Evolutionary conservation across 1,139 yeast species (phyloP).

Genomic region (Candida tetrigidarum): DNA sequence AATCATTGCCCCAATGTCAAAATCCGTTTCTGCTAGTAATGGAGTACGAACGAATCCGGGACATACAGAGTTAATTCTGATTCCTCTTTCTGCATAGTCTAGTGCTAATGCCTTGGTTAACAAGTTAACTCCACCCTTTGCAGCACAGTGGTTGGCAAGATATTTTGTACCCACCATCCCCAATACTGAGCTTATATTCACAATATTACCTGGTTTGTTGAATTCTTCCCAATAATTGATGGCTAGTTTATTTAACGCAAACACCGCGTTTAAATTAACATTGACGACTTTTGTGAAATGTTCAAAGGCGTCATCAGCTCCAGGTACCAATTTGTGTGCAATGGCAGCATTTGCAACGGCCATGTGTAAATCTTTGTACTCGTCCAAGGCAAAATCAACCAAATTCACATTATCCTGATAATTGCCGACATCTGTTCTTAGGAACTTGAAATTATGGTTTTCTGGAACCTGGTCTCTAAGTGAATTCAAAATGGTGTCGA

Average conservation of each 20-base stretch:
- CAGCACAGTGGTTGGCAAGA: slow-evolving; percentile 37
- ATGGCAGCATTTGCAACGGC: slow-evolving; percentile 92
- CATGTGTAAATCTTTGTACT: slow-evolving; percentile 70
- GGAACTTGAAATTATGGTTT: slow-evolving; percentile 15
- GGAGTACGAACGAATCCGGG: slow-evolving; percentile 35
- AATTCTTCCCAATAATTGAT: slow-evolving; percentile 75
- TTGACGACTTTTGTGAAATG: slow-evolving; percentile 69
- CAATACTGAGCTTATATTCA: slow-evolving; percentile 61
- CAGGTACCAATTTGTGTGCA: slow-evolving; percentile 76
- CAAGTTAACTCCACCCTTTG: slow-evolving; percentile 20
- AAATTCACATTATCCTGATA: slow-evolving; percentile 36
- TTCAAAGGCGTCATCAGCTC: slow-evolving; percentile 50
- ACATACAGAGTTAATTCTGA: slow-evolving; percentile 21
- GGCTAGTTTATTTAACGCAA: slow-evolving; percentile 69
- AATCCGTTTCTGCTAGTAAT: slow-evolving; percentile 22
- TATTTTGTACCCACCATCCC: slow-evolving; percentile 54
- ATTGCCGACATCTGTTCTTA: slow-evolving; percentile 51
- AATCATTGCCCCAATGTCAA: slow-evolving; percentile 25
- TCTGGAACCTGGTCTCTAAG: slow-evolving; percentile 13
- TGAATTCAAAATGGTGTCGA: slow-evolving; percentile 13
- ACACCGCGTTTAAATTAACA: slow-evolving; percentile 74
- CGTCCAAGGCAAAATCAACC: slow-evolving; percentile 57
- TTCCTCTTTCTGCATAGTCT: slow-evolving; percentile 20
- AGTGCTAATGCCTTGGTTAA: slow-evolving; percentile 19
- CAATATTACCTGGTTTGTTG: slow-evolving; percentile 74